Percentiles rank a stretch among this genome's conserved stretches.
These are phyloP conservation scores for Phyllosticta citribraziliensis DNA, from an alignment of 2,329 filamentous ascomycete genomes.

Conservation along the genomic window DNA sequence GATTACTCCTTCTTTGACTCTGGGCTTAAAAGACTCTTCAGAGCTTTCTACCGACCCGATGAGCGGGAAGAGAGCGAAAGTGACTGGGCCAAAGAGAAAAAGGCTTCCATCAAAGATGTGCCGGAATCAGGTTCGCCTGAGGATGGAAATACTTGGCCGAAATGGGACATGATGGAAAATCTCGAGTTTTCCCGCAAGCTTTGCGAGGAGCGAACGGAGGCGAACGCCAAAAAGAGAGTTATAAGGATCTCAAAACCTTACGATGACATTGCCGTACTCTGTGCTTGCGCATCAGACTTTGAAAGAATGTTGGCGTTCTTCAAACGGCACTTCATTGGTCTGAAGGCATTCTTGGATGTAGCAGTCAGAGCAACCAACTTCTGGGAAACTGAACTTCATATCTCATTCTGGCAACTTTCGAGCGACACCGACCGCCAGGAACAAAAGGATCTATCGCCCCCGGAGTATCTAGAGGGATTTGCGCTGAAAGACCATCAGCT, in stretches of 20 bases:
- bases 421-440: background rate
- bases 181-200: background rate
- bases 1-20: no score
- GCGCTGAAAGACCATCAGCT: background rate
- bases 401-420: constrained; percentile 17
- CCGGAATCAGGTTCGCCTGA: no score
- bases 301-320: constrained; percentile 14
- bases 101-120: no score
- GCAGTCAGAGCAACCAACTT: constrained; percentile 16
- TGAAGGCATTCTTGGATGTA: constrained; percentile 18
- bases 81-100: no score
- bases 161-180: no score
- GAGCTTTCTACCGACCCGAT: no score
- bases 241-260: background rate
- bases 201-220: background rate
- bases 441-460: background rate
- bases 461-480: background rate
- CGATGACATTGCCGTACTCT: constrained; percentile 8
- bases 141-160: no score
- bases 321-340: constrained; percentile 14
- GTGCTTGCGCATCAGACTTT: constrained; percentile 11
- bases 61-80: no score
- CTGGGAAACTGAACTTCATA: constrained; percentile 24
- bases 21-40: no score
- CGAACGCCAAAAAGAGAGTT: constrained; percentile 4